Conservation (phyloP, 2,329 filamentous ascomycete species). For the Colletotrichum paranaense region DNA sequence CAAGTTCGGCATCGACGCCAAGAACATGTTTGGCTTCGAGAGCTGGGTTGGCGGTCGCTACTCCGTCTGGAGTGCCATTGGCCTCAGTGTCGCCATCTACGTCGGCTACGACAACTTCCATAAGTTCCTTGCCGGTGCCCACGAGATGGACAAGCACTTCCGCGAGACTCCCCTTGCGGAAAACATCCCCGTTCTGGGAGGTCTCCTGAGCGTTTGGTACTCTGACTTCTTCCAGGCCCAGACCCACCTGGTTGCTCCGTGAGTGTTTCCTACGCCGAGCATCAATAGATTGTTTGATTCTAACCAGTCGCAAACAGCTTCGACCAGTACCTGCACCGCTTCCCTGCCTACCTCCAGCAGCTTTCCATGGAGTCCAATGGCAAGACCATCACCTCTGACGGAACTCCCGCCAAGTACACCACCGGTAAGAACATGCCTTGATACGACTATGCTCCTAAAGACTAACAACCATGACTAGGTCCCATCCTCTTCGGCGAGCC, state of each 20-base stretch:
- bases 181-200: conserved; percentile 94
- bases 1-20: conserved; percentile 98
- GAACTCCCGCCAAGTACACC: conserved; percentile 93
- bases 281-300: not conserved
- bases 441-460: not conserved
- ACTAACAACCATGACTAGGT: conserved; percentile 50
- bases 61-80: conserved; percentile 99
- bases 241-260: conserved; percentile 96
- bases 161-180: conserved; percentile 87
- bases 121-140: conserved; percentile 92
- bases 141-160: conserved; percentile 99
- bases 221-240: conserved; percentile 98
- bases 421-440: conserved; percentile 65
- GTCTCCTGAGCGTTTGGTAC: conserved; percentile 97
- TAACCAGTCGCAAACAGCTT: conserved; percentile 66
- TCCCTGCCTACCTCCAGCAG: conserved; percentile 99
- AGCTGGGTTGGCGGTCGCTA: conserved; percentile 99
- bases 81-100: conserved; percentile 92
- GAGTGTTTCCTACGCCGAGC: conserved; percentile 52
- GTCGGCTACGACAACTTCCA: conserved; percentile 98
- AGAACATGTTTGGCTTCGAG: conserved; percentile 99
- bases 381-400: conserved; percentile 93
- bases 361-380: conserved; percentile 99
- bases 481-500: conserved; percentile 97
- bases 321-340: conserved; percentile 98